Conservation (phyloP, 2,329 filamentous ascomycete genomes). For the Hymenoscyphus fructigenus region DNA sequence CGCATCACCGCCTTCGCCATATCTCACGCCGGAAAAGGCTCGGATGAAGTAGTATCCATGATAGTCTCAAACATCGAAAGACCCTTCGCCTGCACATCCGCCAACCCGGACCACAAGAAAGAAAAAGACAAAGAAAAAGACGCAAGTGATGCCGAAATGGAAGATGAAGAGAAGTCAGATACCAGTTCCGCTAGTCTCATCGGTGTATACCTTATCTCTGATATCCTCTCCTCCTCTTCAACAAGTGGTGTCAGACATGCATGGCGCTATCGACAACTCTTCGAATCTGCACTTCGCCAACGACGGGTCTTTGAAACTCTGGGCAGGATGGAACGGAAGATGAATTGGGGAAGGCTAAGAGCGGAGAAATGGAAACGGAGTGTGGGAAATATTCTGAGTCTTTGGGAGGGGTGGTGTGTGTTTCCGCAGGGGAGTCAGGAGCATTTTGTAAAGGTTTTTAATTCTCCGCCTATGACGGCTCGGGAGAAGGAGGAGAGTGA, state of each 20-base stretch:
- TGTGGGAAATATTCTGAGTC: constrained; percentile 52
- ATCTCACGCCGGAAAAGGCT: constrained; percentile 77
- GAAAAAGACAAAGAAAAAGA: constrained; percentile 40
- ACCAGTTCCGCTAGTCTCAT: constrained; percentile 73
- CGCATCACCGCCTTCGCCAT: constrained; percentile 87
- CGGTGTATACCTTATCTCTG: constrained; percentile 74
- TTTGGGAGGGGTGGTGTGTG: constrained; percentile 68
- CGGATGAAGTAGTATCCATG: constrained; percentile 88
- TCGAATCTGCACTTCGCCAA: constrained; percentile 59
- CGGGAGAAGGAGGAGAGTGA: constrained; percentile 37
- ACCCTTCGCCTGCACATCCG: constrained; percentile 71
- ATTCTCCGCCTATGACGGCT: constrained; percentile 61
- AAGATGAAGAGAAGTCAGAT: constrained; percentile 54
- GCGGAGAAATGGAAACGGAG: constrained; percentile 66
- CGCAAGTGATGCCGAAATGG: constrained; percentile 40
- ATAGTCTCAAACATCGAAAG: constrained; percentile 78
- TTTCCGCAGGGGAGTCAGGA: constrained; percentile 76
- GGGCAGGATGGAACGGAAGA: constrained; percentile 59
- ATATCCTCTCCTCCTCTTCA: constrained; percentile 64
- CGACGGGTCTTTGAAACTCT: constrained; percentile 62
- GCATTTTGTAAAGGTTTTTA: constrained; percentile 67
- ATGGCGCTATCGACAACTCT: constrained; percentile 67
- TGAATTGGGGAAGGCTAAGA: constrained; percentile 65
- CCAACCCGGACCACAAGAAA: constrained; percentile 57
- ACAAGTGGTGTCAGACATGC: constrained; percentile 64